These are phyloP conservation scores for Mikania micrantha DNA, from an alignment of 129 eudicot species.

Conservation along the genomic window DNA sequence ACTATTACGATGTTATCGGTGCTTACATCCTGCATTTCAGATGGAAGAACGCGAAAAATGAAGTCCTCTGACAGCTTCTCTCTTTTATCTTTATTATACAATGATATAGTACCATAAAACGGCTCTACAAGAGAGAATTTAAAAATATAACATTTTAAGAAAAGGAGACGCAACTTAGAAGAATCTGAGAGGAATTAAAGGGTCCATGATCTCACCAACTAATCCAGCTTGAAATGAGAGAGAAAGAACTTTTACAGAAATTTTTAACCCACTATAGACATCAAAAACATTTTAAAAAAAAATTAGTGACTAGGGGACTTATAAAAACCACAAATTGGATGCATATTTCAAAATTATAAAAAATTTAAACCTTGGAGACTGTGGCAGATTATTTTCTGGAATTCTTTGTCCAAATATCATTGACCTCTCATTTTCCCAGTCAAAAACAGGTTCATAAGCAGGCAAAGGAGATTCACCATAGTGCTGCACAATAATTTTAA, in stretches of 20 bases:
- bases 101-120: conserved; percentile 87
- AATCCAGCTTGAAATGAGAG: conserved; percentile 90
- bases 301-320: neutral
- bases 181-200: conserved; percentile 4
- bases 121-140: conserved; percentile 62
- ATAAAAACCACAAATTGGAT: neutral
- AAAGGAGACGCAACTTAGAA: neutral
- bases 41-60: conserved; percentile 62
- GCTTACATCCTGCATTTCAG: conserved; percentile 86
- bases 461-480: conserved; percentile 92
- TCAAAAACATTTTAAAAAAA: neutral
- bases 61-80: conserved; percentile 97
- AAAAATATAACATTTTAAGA: conserved; percentile 13
- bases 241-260: conserved; percentile 93
- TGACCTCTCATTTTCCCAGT: conserved; percentile 97
- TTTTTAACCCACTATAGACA: conserved; percentile 72
- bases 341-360: neutral
- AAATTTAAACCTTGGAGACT: conserved; percentile 55
- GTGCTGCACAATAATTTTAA: conserved; percentile 45
- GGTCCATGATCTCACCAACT: conserved; percentile 65
- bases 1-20: neutral
- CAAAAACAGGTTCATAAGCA: conserved; percentile 96
- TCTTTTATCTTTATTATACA: conserved; percentile 93
- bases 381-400: conserved; percentile 69
- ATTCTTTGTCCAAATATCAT: conserved; percentile 90